phyloP scores from a whole-genome alignment of 179 eudicot genomes.

The Spinacia oleracea region DNA sequence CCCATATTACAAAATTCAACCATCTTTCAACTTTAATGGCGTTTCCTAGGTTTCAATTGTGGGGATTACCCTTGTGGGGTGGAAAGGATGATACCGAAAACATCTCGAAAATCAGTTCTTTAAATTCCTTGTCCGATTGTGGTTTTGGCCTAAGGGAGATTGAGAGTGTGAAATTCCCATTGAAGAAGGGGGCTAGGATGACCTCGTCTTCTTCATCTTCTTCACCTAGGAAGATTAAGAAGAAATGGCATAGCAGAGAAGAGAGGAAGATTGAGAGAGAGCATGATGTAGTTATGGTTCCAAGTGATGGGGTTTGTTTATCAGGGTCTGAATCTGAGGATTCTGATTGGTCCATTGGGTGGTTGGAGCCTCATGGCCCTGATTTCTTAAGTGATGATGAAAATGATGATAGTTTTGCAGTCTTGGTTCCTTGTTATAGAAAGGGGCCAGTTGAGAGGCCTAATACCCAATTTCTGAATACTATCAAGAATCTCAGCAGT shows the following conservation, averaged over 20 bases:
- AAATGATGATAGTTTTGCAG: constrained; percentile 80
- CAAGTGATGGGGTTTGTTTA: constrained; percentile 71
- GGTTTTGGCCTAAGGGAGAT: constrained; percentile 46
- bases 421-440: constrained; percentile 76
- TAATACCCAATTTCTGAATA: constrained; percentile 43
- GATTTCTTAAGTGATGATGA: constrained; percentile 80
- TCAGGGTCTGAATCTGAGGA: constrained; percentile 87
- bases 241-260: constrained; percentile 67
- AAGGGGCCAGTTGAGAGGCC: constrained; percentile 42
- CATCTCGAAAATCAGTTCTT: constrained; percentile 38
- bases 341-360: constrained; percentile 95
- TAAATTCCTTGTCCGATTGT: constrained; percentile 42
- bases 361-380: constrained; percentile 82
- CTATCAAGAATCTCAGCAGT: constrained; percentile 49
- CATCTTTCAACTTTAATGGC: constrained; percentile 37
- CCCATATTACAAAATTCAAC: not conserved
- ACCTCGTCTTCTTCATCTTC: constrained; percentile 35
- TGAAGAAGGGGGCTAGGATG: constrained; percentile 36
- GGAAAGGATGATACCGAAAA: constrained; percentile 44
- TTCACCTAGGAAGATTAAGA: constrained; percentile 49
- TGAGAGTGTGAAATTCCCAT: constrained; percentile 55
- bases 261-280: constrained; percentile 74
- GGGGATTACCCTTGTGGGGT: constrained; percentile 44
- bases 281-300: constrained; percentile 80
- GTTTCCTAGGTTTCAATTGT: constrained; percentile 56